Conservation (phyloP, 345 rosid species). For the Microthlaspi erraticum region DNA sequence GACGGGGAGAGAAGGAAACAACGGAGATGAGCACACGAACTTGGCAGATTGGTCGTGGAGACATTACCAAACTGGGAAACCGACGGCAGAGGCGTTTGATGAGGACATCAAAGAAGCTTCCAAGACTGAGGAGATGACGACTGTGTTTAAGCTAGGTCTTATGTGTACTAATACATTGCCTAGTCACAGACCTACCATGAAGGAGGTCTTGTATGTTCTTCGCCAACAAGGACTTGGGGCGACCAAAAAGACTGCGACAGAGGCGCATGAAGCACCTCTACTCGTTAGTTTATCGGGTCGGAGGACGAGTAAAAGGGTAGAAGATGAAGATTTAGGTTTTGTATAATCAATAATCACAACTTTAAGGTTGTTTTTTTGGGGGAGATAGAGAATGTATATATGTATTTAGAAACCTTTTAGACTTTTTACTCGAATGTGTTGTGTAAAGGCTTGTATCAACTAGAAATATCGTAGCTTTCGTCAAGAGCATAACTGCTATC, state of each 20-base stretch:
- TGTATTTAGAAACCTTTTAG: background rate
- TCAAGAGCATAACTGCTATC: background rate
- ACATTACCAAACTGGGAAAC: conserved; percentile 56
- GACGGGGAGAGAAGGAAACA: conserved; percentile 73
- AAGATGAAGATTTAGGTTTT: conserved; percentile 42
- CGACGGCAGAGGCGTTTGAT: conserved; percentile 58
- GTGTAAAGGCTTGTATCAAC: background rate
- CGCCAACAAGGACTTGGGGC: conserved; percentile 42
- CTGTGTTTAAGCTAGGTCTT: conserved; percentile 71
- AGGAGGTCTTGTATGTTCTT: conserved; percentile 70
- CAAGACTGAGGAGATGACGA: conserved; percentile 59
- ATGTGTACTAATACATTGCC: conserved; percentile 66
- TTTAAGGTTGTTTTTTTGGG: background rate
- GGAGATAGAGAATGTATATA: background rate
- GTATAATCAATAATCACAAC: conserved; percentile 33
- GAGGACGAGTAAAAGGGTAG: conserved; percentile 35
- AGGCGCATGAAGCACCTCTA: conserved; percentile 40
- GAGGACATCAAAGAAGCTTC: conserved; percentile 56
- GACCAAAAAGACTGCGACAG: conserved; percentile 19
- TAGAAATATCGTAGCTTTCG: background rate
- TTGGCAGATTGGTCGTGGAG: conserved; percentile 96
- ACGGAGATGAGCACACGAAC: conserved; percentile 65
- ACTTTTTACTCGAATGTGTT: background rate
- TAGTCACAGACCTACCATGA: conserved; percentile 75
- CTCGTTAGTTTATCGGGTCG: conserved; percentile 40